phyloP scores from a whole-genome alignment of 2,329 filamentous ascomycete genomes.

The Talaromyces sp. region DNA sequence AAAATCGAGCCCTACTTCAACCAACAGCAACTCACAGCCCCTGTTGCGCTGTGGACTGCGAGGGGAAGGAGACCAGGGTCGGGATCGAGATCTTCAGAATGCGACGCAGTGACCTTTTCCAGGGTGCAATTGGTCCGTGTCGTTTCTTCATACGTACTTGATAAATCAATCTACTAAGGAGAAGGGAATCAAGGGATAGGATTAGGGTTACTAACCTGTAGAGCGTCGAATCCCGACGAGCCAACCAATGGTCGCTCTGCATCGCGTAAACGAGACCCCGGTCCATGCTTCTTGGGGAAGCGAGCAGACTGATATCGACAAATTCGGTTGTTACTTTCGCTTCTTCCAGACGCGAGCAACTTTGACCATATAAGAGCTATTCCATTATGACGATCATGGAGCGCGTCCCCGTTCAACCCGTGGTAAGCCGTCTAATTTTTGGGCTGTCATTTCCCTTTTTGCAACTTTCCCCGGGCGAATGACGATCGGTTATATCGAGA shows the following conservation, averaged over 20 bases:
- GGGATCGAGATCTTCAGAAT: background rate
- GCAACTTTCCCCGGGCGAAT: background rate
- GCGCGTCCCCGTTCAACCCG: background rate
- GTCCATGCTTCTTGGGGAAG: background rate
- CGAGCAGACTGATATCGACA: background rate
- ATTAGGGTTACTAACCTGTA: too few relatives aligned
- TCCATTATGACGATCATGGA: background rate
- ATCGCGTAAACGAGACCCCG: background rate
- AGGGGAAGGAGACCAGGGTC: background rate
- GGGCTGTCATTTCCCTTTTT: background rate
- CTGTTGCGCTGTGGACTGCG: background rate
- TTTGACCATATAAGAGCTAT: background rate
- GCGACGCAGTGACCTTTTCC: conserved; percentile 1
- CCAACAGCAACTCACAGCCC: background rate
- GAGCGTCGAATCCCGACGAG: background rate
- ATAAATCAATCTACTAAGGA: background rate
- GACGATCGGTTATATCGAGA: background rate
- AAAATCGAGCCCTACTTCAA: background rate
- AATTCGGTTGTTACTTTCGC: background rate
- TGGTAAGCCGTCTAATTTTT: background rate
- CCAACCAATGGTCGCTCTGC: background rate
- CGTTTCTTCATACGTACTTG: background rate
- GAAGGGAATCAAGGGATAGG: background rate
- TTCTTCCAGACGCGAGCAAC: background rate
- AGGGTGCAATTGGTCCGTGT: background rate